Evolutionary conservation across 2,329 filamentous ascomycete species (phyloP).

Genomic region (Chaetomium sp.): DNA sequence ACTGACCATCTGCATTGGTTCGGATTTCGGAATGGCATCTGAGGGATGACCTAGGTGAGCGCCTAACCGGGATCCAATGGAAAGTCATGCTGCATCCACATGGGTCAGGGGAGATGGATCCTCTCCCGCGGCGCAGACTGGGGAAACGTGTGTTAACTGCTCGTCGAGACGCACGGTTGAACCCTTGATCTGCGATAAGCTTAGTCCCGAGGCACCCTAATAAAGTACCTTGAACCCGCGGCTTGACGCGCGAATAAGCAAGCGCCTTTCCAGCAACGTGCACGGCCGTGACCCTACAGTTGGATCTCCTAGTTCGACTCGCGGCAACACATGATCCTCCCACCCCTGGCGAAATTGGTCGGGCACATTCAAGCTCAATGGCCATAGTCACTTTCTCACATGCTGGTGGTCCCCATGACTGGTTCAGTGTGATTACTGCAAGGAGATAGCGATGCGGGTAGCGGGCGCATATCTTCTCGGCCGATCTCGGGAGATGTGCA

Average conservation of each 20-base stretch:
- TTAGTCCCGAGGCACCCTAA: not conserved
- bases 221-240: not conserved
- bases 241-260: conserved; percentile 14
- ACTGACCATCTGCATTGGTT: not conserved
- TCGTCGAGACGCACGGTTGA: not conserved
- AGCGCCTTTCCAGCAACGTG: conserved; percentile 16
- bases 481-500: not conserved
- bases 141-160: conserved; percentile 10
- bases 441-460: not conserved
- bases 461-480: not conserved
- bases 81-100: conserved; percentile 5
- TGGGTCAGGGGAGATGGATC: not conserved
- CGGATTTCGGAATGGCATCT: not conserved
- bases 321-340: conserved; percentile 1
- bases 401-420: conserved; percentile 2
- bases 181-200: conserved; percentile 1
- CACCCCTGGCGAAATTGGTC: not conserved
- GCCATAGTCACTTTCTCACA: not conserved
- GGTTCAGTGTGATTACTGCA: not conserved
- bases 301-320: conserved; percentile 1
- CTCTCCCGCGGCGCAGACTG: not conserved
- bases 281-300: conserved; percentile 3
- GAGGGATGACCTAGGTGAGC: conserved; percentile 4
- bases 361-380: conserved; percentile 1
- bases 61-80: conserved; percentile 9